A percentile compares a stretch with the other conserved stretches of the same genome.
These are phyloP conservation scores for Melanomma pulvis-pyrius DNA, from an alignment of 495 filamentous ascomycete species.

Conservation along the genomic window DNA sequence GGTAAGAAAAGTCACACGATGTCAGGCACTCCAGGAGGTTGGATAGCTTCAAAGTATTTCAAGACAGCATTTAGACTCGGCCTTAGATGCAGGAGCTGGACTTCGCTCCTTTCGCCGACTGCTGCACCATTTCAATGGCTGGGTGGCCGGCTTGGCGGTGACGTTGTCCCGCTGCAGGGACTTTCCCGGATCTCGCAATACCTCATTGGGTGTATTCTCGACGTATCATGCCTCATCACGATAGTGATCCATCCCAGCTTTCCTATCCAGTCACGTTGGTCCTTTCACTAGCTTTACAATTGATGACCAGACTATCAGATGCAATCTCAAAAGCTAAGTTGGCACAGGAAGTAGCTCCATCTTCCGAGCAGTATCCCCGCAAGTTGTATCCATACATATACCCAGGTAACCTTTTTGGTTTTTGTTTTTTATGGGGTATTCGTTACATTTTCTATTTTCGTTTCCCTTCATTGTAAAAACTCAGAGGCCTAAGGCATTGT, in stretches of 20 bases:
- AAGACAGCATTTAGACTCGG: neutral
- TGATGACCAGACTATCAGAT: neutral
- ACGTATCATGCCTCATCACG: neutral
- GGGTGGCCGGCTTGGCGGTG: conserved; percentile 15
- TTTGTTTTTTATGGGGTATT: too few species aligned
- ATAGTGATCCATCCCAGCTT: neutral
- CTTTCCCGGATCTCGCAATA: neutral
- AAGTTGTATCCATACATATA: too few species aligned
- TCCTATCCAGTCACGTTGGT: neutral
- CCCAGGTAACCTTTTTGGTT: too few species aligned
- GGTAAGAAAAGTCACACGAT: neutral
- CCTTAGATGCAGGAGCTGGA: neutral
- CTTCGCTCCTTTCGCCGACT: too few species aligned
- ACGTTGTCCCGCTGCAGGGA: conserved; percentile 20
- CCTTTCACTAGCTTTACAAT: neutral
- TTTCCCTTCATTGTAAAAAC: too few species aligned
- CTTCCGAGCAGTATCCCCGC: too few species aligned
- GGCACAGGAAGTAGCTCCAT: too few species aligned
- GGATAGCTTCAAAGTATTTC: neutral
- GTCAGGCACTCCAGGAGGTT: neutral
- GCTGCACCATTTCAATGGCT: neutral
- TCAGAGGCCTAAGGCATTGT: too few species aligned
- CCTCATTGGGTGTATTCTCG: neutral
- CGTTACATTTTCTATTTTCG: too few species aligned
- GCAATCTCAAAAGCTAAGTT: too few species aligned